Conservation (phyloP, 2,329 filamentous ascomycete species). For the Paraphoma chrysanthemicola region DNA sequence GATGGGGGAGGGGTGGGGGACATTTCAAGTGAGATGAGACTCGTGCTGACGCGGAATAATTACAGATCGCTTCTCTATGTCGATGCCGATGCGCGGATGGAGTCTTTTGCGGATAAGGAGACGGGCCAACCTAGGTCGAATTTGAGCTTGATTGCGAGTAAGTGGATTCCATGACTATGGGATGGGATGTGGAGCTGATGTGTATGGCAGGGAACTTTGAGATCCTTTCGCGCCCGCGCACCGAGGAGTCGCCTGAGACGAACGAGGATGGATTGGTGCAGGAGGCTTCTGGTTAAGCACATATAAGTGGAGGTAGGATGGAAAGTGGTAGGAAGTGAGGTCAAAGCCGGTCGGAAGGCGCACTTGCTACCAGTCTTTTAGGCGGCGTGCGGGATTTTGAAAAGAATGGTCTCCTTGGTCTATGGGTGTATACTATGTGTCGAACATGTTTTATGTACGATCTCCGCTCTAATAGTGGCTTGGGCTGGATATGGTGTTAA, state of each 20-base stretch:
- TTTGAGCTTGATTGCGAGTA: conserved; percentile 82
- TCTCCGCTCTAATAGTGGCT: conserved; percentile 36
- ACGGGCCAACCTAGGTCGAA: conserved; percentile 66
- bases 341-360: background rate
- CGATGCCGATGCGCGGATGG: conserved; percentile 79
- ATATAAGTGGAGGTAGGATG: background rate
- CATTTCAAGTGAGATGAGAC: too few species aligned
- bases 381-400: background rate
- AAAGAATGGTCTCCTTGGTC: background rate
- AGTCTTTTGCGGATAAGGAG: conserved; percentile 67
- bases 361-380: background rate
- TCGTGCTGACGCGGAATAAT: too few species aligned
- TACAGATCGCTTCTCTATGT: conserved; percentile 68
- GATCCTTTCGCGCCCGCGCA: conserved; percentile 35
- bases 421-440: conserved; percentile 28
- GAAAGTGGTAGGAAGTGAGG: background rate
- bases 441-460: conserved; percentile 29
- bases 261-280: conserved; percentile 45
- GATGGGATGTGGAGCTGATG: conserved; percentile 1
- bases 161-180: conserved; percentile 45
- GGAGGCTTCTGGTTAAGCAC: conserved; percentile 29
- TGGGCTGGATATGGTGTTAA: conserved; percentile 4
- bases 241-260: conserved; percentile 25
- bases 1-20: too few species aligned
- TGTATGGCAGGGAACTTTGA: conserved; percentile 42